These are phyloP conservation scores for Fomitopsis schrenkii DNA, from an alignment of 1,284 basidiomycete genomes.

Conservation along the genomic window DNA sequence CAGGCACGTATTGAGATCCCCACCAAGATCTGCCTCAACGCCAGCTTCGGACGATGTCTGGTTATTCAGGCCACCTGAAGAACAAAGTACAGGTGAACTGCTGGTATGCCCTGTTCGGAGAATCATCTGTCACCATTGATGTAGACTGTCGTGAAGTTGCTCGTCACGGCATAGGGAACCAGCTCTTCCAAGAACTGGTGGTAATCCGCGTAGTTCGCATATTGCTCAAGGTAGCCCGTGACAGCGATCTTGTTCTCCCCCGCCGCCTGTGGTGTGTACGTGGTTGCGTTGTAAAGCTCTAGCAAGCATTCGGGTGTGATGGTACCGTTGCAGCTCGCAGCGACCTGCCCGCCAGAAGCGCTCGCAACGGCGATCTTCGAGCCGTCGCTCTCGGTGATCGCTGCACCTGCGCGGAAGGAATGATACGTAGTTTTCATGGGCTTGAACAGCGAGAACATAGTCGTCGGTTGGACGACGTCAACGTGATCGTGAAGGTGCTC, in stretches of 20 bases:
- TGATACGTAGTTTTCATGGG: constrained; percentile 42
- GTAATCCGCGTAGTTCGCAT: constrained; percentile 49
- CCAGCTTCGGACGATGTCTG: constrained; percentile 55
- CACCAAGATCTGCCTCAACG: constrained; percentile 59
- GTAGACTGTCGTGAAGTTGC: constrained; percentile 42
- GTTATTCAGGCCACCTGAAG: constrained; percentile 50
- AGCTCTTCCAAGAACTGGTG: constrained; percentile 31
- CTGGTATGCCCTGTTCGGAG: neutral
- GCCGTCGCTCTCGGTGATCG: constrained; percentile 21
- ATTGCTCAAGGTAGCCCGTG: constrained; percentile 58
- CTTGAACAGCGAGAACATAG: constrained; percentile 57
- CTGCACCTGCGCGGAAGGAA: constrained; percentile 19
- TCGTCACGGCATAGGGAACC: constrained; percentile 25
- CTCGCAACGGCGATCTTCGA: constrained; percentile 25
- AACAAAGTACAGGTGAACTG: neutral
- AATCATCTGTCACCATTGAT: constrained; percentile 22
- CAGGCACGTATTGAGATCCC: neutral
- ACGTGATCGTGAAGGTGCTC: constrained; percentile 56
- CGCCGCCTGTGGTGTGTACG: constrained; percentile 42
- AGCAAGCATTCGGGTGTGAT: constrained; percentile 57
- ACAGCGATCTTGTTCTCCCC: constrained; percentile 50
- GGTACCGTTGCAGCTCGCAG: constrained; percentile 45
- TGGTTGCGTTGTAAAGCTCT: constrained; percentile 49
- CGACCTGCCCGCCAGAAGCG: constrained; percentile 38
- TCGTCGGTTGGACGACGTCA: constrained; percentile 73